A percentile compares a stretch with the other conserved stretches of the same genome.
Evolutionary conservation across 139 green algal species (phyloP).

Genomic region (Gonium pectorale): DNA sequence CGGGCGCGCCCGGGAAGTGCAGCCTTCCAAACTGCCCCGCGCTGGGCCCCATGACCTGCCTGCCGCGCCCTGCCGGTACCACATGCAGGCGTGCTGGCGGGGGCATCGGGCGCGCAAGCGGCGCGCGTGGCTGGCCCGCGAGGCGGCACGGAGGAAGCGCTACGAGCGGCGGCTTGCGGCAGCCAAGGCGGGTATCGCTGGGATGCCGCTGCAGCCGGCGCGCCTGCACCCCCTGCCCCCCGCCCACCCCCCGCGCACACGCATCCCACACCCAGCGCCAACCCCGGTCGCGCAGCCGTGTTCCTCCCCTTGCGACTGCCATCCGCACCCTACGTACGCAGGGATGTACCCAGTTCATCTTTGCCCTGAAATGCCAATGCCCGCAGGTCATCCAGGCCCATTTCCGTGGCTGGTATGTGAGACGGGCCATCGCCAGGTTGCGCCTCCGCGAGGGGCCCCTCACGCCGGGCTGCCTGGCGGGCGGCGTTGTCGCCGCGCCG

Average conservation of each 20-base stretch:
- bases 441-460: not conserved
- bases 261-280: not conserved
- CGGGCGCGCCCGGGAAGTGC: not conserved
- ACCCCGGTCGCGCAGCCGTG: not conserved
- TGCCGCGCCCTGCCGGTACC: too few relatives aligned
- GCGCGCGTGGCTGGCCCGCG: constrained; percentile 17
- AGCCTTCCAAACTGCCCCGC: not conserved
- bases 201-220: not conserved
- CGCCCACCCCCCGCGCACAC: not conserved
- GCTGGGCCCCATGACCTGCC: too few relatives aligned
- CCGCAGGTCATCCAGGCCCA: constrained; percentile 16
- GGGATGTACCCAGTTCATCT: not conserved
- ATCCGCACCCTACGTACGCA: not conserved
- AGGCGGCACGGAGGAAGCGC: not conserved
- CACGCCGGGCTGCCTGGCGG: not conserved
- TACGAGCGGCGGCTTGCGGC: constrained; percentile 24
- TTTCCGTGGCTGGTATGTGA: constrained; percentile 34
- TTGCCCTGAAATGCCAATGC: not conserved
- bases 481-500: constrained; percentile 29
- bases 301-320: not conserved
- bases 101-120: constrained; percentile 20
- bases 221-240: not conserved
- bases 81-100: constrained; percentile 32
- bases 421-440: not conserved
- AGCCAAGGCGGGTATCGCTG: not conserved